Conservation (phyloP, 2,329 filamentous ascomycete species). For the Ceratocystis papillata region DNA sequence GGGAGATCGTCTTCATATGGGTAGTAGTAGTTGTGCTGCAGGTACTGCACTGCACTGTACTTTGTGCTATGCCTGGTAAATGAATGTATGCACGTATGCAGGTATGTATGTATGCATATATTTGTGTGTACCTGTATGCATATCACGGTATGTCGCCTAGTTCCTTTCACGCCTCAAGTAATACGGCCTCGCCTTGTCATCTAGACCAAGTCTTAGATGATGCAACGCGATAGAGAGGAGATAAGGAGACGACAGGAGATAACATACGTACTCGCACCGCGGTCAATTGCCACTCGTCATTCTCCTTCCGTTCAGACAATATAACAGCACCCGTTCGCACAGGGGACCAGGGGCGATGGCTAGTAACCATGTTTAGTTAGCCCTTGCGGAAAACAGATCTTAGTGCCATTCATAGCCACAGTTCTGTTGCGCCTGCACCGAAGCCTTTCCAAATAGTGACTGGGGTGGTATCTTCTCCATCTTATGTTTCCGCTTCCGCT, state of each 20-base stretch:
- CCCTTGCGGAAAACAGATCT: neutral
- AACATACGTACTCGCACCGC: too few species aligned
- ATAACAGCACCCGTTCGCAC: too few species aligned
- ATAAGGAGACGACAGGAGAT: too few species aligned
- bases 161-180: too few species aligned
- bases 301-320: too few species aligned
- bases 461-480: neutral
- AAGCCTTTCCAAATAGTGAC: neutral
- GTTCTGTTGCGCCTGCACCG: neutral
- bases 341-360: too few species aligned
- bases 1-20: neutral
- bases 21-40: too few species aligned
- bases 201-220: too few species aligned
- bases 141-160: too few species aligned
- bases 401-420: neutral
- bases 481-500: neutral
- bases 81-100: neutral
- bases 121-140: neutral
- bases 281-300: too few species aligned
- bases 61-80: neutral
- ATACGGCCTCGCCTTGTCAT: too few species aligned
- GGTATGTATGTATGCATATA: neutral
- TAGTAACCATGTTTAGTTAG: neutral
- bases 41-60: neutral
- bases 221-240: too few species aligned